Evolutionary conservation across 768 basidiomycete genomes (phyloP).

Genomic region (Pleurotus platypus): DNA sequence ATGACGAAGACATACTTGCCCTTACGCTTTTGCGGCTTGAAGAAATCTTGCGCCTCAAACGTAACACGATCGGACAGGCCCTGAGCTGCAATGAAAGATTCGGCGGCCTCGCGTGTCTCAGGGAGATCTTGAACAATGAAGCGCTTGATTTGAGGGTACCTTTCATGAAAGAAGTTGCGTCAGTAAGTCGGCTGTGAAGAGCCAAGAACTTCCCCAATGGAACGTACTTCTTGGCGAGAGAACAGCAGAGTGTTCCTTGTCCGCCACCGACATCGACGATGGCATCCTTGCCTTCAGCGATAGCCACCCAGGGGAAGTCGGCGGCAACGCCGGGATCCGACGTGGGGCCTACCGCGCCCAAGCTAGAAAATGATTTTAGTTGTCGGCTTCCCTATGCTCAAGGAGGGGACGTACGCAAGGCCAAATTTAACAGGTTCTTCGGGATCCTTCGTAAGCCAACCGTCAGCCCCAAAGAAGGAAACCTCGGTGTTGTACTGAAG

Average conservation of each 20-base stretch:
- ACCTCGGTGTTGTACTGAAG: constrained; percentile 31
- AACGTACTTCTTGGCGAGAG: constrained; percentile 30
- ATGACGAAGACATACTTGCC: constrained; percentile 35
- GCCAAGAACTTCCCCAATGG: background rate
- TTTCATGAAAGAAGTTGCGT: constrained; percentile 8
- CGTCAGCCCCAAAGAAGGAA: constrained; percentile 30
- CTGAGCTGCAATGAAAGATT: constrained; percentile 28
- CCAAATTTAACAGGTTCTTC: constrained; percentile 32
- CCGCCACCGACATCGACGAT: constrained; percentile 39
- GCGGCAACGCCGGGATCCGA: constrained; percentile 34
- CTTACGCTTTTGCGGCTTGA: constrained; percentile 35
- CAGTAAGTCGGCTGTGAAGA: background rate
- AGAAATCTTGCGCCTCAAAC: constrained; percentile 36
- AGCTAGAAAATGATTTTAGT: constrained; percentile 13
- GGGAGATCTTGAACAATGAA: constrained; percentile 36
- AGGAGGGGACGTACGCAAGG: constrained; percentile 21
- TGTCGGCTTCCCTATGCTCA: background rate
- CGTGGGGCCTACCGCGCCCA: constrained; percentile 34
- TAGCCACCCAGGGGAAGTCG: constrained; percentile 34
- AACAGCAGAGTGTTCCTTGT: constrained; percentile 34
- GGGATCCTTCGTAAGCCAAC: constrained; percentile 34
- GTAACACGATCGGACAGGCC: constrained; percentile 26
- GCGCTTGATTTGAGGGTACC: constrained; percentile 32
- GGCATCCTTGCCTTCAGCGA: constrained; percentile 30
- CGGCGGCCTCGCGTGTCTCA: constrained; percentile 29